These are phyloP conservation scores for Mycena pura DNA, from an alignment of 768 basidiomycete species.

Conservation along the genomic window DNA sequence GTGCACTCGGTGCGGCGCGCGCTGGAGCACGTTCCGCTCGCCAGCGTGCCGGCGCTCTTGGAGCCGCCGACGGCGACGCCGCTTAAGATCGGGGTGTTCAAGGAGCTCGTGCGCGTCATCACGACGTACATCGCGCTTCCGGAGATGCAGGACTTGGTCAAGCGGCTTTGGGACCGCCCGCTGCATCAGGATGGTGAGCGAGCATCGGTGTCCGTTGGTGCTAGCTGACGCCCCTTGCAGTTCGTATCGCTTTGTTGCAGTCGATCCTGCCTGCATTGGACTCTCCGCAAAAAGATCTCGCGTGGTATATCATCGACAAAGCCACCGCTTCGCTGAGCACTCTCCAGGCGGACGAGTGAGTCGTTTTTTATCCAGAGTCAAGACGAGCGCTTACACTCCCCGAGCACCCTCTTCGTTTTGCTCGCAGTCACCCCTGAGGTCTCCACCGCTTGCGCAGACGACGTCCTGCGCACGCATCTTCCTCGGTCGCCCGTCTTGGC, in stretches of 20 bases:
- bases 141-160: conserved; percentile 21
- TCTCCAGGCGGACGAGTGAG: conserved; percentile 19
- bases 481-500: conserved; percentile 19
- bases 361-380: conserved; percentile 9
- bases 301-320: conserved; percentile 21
- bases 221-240: conserved; percentile 16
- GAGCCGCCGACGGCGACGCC: conserved; percentile 13
- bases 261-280: conserved; percentile 22
- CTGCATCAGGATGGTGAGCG: conserved; percentile 30
- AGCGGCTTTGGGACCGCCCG: conserved; percentile 22
- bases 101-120: conserved; percentile 28
- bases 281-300: conserved; percentile 24
- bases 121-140: conserved; percentile 16
- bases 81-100: conserved; percentile 25
- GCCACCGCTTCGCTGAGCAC: conserved; percentile 9
- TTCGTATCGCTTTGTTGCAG: conserved; percentile 27
- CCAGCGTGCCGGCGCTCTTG: conserved; percentile 18
- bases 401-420: conserved; percentile 24
- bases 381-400: conserved; percentile 7
- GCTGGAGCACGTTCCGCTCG: conserved; percentile 23
- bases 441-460: background rate
- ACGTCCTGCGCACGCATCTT: conserved; percentile 13
- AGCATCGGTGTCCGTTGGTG: background rate
- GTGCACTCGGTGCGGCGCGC: conserved; percentile 19
- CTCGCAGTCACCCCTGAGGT: conserved; percentile 19